phyloP scores from a whole-genome alignment of 2,329 filamentous ascomycete species.

The Ustilaginoidea virens region DNA sequence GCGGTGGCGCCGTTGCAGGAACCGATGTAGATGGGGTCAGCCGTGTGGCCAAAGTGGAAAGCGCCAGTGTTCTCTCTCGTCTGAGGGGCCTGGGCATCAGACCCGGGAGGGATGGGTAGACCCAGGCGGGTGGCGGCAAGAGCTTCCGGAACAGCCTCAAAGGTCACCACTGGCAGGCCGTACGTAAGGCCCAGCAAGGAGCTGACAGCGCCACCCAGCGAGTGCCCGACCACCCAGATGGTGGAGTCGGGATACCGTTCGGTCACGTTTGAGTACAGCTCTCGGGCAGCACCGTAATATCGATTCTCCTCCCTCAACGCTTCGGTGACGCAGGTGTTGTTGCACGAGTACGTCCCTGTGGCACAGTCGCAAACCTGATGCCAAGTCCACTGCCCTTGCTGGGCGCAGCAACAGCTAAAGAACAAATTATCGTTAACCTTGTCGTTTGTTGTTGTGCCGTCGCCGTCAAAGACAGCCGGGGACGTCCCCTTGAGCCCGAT shows the following conservation, averaged over 20 bases:
- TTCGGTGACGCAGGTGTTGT: slow-evolving; percentile 72
- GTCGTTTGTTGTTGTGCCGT: slow-evolving; percentile 91
- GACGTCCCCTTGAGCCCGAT: slow-evolving; percentile 89
- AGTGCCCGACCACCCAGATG: slow-evolving; percentile 86
- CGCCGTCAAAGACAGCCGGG: slow-evolving; percentile 86
- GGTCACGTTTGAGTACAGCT: slow-evolving; percentile 86
- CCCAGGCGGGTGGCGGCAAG: slow-evolving; percentile 73
- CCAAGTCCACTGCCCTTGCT: slow-evolving; percentile 83
- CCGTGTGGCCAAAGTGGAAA: slow-evolving; percentile 89
- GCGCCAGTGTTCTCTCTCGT: slow-evolving; percentile 57
- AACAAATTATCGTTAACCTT: slow-evolving; percentile 97
- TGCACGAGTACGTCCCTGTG: slow-evolving; percentile 74
- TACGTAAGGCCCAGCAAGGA: slow-evolving; percentile 86
- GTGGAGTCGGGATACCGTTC: slow-evolving; percentile 71
- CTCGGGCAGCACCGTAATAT: slow-evolving; percentile 79
- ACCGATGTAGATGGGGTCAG: slow-evolving; percentile 88
- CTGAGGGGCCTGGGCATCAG: slow-evolving; percentile 56
- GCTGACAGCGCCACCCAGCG: slow-evolving; percentile 75
- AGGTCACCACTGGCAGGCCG: slow-evolving; percentile 78
- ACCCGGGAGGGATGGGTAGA: slow-evolving; percentile 68
- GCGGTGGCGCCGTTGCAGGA: slow-evolving; percentile 84
- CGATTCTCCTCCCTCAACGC: slow-evolving; percentile 69
- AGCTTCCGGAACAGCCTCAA: slow-evolving; percentile 85
- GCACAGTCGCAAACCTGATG: slow-evolving; percentile 89
- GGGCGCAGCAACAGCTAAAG: slow-evolving; percentile 93